A percentile compares a stretch with the other conserved stretches of the same genome.
These are phyloP conservation scores for Beauveria asiatica DNA, from an alignment of 2,329 filamentous ascomycete genomes.

Conservation along the genomic window DNA sequence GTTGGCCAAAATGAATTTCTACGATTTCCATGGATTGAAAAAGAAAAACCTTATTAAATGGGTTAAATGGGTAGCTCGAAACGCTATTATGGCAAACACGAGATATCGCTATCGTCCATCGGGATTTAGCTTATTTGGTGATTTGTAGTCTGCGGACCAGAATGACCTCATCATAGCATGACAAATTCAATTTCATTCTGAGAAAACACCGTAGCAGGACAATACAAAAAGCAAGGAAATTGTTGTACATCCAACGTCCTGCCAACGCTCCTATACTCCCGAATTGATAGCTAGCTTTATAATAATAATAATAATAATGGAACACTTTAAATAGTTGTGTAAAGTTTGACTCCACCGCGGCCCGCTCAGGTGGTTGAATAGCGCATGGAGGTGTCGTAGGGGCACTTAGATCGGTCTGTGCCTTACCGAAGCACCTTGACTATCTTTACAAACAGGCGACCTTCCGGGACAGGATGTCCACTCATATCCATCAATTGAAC, in stretches of 20 bases:
- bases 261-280: background rate
- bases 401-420: background rate
- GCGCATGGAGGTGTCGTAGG: too few species aligned
- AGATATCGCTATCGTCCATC: background rate
- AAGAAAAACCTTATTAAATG: too few species aligned
- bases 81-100: too few species aligned
- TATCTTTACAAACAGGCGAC: conserved; percentile 44
- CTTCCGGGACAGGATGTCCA: conserved; percentile 35
- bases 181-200: background rate
- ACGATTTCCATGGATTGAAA: too few species aligned
- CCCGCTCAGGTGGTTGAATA: too few species aligned
- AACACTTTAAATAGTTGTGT: background rate
- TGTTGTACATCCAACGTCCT: background rate
- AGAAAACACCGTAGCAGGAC: background rate
- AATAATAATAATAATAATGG: background rate
- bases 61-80: too few species aligned
- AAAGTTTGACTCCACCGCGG: background rate
- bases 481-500: conserved; percentile 39
- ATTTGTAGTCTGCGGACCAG: too few species aligned
- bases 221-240: background rate
- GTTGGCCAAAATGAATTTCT: too few species aligned
- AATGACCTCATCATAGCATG: too few species aligned
- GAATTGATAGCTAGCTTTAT: background rate
- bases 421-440: conserved; percentile 32
- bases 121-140: background rate